phyloP scores from a whole-genome alignment of 352 stramenopile genomes.

The Pythium scleroteichum region DNA sequence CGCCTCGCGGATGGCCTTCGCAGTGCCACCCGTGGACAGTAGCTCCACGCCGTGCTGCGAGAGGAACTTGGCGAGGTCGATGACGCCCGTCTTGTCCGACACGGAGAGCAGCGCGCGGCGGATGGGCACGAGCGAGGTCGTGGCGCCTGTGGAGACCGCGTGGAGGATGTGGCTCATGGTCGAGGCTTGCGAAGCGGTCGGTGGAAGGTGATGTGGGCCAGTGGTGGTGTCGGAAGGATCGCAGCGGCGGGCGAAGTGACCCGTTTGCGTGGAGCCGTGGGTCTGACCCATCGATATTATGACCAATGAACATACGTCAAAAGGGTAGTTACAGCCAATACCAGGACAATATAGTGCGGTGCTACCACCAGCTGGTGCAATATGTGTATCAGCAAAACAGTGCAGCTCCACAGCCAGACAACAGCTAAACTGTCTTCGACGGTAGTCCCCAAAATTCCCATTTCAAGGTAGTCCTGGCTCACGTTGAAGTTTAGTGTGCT shows the following conservation, averaged over 20 bases:
- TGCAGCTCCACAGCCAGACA: neutral
- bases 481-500: neutral
- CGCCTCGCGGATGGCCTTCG: slow-evolving; percentile 95
- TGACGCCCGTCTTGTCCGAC: slow-evolving; percentile 98
- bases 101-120: slow-evolving; percentile 97
- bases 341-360: slow-evolving; percentile 7
- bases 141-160: slow-evolving; percentile 62
- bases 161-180: slow-evolving; percentile 84
- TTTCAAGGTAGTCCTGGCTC: too few species aligned
- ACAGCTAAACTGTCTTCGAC: neutral
- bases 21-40: slow-evolving; percentile 98
- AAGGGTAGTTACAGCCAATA: slow-evolving; percentile 14
- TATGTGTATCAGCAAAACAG: neutral
- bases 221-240: slow-evolving; percentile 21
- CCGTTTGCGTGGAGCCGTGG: neutral
- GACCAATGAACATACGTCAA: slow-evolving; percentile 6
- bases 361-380: slow-evolving; percentile 6
- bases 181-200: slow-evolving; percentile 3
- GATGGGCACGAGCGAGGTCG: slow-evolving; percentile 89
- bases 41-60: slow-evolving; percentile 94
- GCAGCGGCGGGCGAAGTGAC: neutral
- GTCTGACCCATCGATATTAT: slow-evolving; percentile 7
- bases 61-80: slow-evolving; percentile 96
- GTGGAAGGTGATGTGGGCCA: slow-evolving; percentile 14
- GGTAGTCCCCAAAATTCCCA: too few species aligned